Conservation (phyloP, 1,284 basidiomycete species). For the Vanrija sp. region DNA sequence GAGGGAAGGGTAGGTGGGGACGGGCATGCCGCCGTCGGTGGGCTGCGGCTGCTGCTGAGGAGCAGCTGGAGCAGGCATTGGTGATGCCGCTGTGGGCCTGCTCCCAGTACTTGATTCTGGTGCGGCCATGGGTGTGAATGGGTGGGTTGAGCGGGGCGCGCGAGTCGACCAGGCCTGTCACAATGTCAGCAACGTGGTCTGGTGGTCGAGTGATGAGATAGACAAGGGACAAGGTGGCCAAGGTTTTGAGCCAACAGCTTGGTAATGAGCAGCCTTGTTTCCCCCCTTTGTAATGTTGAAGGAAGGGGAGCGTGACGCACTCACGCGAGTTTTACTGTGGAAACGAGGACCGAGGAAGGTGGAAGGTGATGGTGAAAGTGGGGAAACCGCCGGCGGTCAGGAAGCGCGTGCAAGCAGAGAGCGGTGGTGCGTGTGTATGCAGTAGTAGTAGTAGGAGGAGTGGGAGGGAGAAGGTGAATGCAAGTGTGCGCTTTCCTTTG, state of each 20-base stretch:
- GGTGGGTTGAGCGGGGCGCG: not conserved
- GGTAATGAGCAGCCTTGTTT: no score
- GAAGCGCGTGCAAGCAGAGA: no score
- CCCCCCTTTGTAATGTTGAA: no score
- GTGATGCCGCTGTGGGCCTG: not conserved
- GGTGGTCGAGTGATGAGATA: not conserved
- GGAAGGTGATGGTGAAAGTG: not conserved
- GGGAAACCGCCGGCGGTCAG: not conserved
- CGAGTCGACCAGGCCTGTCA: not conserved
- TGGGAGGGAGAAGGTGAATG: constrained; percentile 4
- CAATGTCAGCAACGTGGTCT: not conserved
- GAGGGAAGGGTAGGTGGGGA: constrained; percentile 14
- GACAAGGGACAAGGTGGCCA: constrained; percentile 11
- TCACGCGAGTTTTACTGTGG: not conserved
- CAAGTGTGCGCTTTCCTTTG: not conserved
- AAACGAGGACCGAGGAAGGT: no score
- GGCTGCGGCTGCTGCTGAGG: constrained; percentile 8
- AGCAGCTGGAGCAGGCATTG: constrained; percentile 6
- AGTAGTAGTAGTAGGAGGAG: no score
- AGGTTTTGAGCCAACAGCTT: no score
- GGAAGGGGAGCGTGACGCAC: not conserved
- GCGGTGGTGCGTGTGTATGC: no score
- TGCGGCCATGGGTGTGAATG: constrained; percentile 10
- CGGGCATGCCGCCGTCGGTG: not conserved
- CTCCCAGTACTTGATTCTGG: constrained; percentile 12